Evolutionary conservation across 371 early-diverging fungal genomes (phyloP).

Genomic region (Chytridiales sp.): DNA sequence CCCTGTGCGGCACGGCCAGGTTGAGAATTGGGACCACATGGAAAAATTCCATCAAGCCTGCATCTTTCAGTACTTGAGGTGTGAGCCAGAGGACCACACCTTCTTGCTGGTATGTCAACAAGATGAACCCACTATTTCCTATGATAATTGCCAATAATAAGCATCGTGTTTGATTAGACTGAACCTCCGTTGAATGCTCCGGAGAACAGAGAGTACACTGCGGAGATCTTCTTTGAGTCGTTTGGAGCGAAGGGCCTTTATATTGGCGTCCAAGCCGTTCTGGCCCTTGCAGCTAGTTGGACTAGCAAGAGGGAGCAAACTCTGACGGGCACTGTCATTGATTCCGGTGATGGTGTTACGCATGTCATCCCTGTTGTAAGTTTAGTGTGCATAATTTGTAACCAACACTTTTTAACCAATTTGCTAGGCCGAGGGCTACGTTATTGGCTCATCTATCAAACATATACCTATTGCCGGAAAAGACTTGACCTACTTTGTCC

Average conservation of each 20-base stretch:
- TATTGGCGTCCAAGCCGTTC: slow-evolving; percentile 96
- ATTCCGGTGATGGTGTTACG: slow-evolving; percentile 97
- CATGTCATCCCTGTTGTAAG: slow-evolving; percentile 96
- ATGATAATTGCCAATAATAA: neutral
- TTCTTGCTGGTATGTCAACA: slow-evolving; percentile 88
- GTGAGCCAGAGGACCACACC: slow-evolving; percentile 97
- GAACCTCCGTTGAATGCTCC: slow-evolving; percentile 99
- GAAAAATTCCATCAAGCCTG: slow-evolving; percentile 90
- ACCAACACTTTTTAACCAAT: neutral
- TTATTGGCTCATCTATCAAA: slow-evolving; percentile 94
- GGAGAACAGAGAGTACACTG: slow-evolving; percentile 99
- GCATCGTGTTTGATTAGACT: slow-evolving; percentile 62
- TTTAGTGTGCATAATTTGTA: neutral
- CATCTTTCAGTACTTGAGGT: slow-evolving; percentile 94
- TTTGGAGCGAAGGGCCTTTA: slow-evolving; percentile 99
- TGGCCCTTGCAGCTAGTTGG: slow-evolving; percentile 92
- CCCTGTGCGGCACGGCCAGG: slow-evolving; percentile 54
- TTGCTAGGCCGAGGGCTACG: slow-evolving; percentile 92
- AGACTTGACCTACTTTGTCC: slow-evolving; percentile 95
- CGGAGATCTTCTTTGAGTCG: slow-evolving; percentile 99
- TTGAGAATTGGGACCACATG: slow-evolving; percentile 65
- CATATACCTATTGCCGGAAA: slow-evolving; percentile 97
- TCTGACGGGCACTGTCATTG: slow-evolving; percentile 96
- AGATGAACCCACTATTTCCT: neutral
- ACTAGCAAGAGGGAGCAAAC: slow-evolving; percentile 55